These are phyloP conservation scores for Cudoniella acicularis DNA, from an alignment of 495 filamentous ascomycete species.

Conservation along the genomic window DNA sequence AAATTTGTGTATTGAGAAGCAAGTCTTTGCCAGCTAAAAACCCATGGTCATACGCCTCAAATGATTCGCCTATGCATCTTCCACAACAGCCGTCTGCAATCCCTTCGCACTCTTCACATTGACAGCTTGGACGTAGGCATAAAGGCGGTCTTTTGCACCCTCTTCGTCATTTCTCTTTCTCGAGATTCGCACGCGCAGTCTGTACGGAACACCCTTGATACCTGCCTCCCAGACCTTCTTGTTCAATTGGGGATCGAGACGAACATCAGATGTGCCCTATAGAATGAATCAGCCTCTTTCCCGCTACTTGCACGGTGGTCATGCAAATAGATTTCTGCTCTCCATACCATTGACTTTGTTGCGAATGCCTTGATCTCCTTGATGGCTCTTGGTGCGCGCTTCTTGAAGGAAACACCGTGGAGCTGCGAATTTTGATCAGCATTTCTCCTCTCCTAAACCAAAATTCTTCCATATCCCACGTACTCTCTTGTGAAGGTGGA, in stretches of 20 bases:
- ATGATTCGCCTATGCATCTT: no score
- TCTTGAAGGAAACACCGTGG: constrained; percentile 98
- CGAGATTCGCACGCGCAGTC: constrained; percentile 94
- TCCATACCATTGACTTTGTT: constrained; percentile 88
- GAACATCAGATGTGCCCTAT: constrained; percentile 95
- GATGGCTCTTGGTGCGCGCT: constrained; percentile 95
- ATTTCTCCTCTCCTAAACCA: constrained; percentile 11
- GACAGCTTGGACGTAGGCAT: constrained; percentile 97
- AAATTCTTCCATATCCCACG: constrained; percentile 45
- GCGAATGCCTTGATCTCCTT: constrained; percentile 98
- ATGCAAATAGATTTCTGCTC: constrained; percentile 1
- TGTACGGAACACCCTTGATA: constrained; percentile 96
- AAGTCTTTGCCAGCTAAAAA: no score
- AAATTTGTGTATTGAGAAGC: no score
- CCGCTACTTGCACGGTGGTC: background rate
- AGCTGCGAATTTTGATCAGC: constrained; percentile 52
- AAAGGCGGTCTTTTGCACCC: constrained; percentile 96
- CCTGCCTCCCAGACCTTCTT: constrained; percentile 99
- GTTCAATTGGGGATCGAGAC: constrained; percentile 95
- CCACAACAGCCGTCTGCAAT: constrained; percentile 83
- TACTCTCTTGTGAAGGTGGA: constrained; percentile 99
- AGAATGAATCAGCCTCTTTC: constrained; percentile 1
- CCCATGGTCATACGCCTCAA: no score
- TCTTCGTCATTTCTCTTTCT: constrained; percentile 99
- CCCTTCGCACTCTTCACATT: constrained; percentile 98